A percentile compares a stretch with the other conserved stretches of the same genome.
Evolutionary conservation across 768 basidiomycete species (phyloP).

Genomic region (Phaffia tasmanica): DNA sequence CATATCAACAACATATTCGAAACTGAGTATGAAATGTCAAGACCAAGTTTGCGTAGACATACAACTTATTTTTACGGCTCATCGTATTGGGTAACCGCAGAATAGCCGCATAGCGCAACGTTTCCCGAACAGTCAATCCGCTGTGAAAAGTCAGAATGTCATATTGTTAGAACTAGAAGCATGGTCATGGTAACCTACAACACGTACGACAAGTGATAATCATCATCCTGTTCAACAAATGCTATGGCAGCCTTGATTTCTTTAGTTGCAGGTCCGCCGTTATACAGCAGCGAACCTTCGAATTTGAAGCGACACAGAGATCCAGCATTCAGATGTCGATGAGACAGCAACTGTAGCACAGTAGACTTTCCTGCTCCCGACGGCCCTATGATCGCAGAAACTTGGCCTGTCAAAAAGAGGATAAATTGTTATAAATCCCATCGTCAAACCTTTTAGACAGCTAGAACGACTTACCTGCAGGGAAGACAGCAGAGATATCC

Average conservation of each 20-base stretch:
- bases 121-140: conserved; percentile 34
- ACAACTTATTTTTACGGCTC: conserved; percentile 36
- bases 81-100: conserved; percentile 39
- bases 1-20: not conserved
- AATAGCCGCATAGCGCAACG: conserved; percentile 40
- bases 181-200: not conserved
- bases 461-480: conserved; percentile 27
- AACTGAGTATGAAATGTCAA: not conserved
- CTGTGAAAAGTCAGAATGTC: not conserved
- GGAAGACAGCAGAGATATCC: conserved; percentile 36
- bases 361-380: conserved; percentile 38
- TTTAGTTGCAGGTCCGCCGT: conserved; percentile 30
- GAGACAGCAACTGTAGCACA: conserved; percentile 39
- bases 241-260: conserved; percentile 30
- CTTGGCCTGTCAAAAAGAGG: conserved; percentile 32
- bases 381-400: conserved; percentile 38
- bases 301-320: conserved; percentile 35
- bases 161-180: not conserved
- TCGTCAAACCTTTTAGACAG: not conserved
- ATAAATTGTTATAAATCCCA: not conserved
- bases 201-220: conserved; percentile 40
- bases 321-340: conserved; percentile 34
- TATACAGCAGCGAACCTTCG: conserved; percentile 35
- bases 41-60: not conserved
- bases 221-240: conserved; percentile 42